Percentiles rank a stretch among this genome's conserved stretches.
Conservation (phyloP, 768 basidiomycete genomes). For the Piloderma croceum region DNA sequence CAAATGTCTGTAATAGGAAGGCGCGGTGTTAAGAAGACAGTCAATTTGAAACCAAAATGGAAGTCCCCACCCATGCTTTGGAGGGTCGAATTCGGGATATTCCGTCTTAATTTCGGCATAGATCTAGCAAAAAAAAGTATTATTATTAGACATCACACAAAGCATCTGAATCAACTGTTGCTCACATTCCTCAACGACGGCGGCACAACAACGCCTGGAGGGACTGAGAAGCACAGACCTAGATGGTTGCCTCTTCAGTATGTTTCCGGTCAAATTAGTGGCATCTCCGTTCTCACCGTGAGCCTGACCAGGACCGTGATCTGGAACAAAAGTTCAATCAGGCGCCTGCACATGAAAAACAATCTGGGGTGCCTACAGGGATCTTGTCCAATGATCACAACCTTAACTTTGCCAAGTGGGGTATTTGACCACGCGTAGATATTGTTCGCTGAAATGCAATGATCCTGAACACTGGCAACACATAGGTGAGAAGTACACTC, state of each 20-base stretch:
- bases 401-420: conserved; percentile 76
- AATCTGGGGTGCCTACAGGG: no score
- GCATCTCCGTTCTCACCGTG: conserved; percentile 50
- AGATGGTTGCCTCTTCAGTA: conserved; percentile 5
- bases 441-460: conserved; percentile 48
- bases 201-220: conserved; percentile 64
- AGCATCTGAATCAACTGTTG: conserved; percentile 1
- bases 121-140: conserved; percentile 46
- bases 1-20: conserved; percentile 59
- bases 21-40: no score
- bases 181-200: conserved; percentile 80
- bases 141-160: conserved; percentile 14
- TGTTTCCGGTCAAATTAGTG: conserved; percentile 1
- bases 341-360: no score
- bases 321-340: no score
- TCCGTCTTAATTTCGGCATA: conserved; percentile 82
- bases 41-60: conserved; percentile 3
- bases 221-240: conserved; percentile 92
- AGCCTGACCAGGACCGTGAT: conserved; percentile 75
- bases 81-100: conserved; percentile 72
- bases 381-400: conserved; percentile 89
- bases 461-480: neutral
- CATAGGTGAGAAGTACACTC: conserved; percentile 20
- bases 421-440: conserved; percentile 93
- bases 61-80: conserved; percentile 72